phyloP scores from a whole-genome alignment of 2,329 filamentous ascomycete genomes.

The Orbilia brochopaga region DNA sequence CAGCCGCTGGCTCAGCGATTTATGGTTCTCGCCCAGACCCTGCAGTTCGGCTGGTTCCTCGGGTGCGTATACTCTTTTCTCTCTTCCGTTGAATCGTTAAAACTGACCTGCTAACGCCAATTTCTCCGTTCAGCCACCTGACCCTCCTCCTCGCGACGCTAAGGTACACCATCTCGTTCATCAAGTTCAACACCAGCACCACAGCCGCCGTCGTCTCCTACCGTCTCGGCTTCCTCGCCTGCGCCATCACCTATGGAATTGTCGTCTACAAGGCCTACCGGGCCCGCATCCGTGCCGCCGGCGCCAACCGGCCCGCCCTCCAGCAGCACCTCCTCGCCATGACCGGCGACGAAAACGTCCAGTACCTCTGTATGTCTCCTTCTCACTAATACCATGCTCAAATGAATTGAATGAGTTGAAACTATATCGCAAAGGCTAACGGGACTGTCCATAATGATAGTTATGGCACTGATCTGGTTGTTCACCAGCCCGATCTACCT shows the following conservation, averaged over 20 bases:
- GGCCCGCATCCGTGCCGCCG: slow-evolving; percentile 70
- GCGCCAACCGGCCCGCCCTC: slow-evolving; percentile 62
- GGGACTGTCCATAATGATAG: slow-evolving; percentile 60
- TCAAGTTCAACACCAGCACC: slow-evolving; percentile 85
- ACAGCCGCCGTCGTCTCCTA: slow-evolving; percentile 81
- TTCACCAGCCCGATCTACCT: slow-evolving; percentile 86
- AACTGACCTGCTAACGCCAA: slow-evolving; percentile 35
- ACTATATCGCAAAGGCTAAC: slow-evolving; percentile 2
- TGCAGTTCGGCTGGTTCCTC: slow-evolving; percentile 88
- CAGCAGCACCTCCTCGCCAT: slow-evolving; percentile 70
- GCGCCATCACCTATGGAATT: slow-evolving; percentile 92
- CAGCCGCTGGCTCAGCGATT: slow-evolving; percentile 74
- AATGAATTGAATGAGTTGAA: slow-evolving; percentile 46
- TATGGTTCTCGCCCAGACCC: slow-evolving; percentile 78
- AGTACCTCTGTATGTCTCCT: slow-evolving; percentile 82
- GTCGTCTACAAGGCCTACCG: slow-evolving; percentile 98
- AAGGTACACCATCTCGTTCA: slow-evolving; percentile 83
- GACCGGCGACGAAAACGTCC: slow-evolving; percentile 90
- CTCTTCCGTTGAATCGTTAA: slow-evolving; percentile 48
- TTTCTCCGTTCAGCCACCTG: slow-evolving; percentile 70
- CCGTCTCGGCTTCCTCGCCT: slow-evolving; percentile 85
- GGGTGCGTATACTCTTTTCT: slow-evolving; percentile 67
- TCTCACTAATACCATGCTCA: neutral
- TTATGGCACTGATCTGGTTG: slow-evolving; percentile 94
- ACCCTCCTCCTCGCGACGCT: slow-evolving; percentile 80